Evolutionary conservation across 345 rosid genomes (phyloP), one percentile per base, ranked within the genome.

Genomic region (Acer yangbiense): DNA sequence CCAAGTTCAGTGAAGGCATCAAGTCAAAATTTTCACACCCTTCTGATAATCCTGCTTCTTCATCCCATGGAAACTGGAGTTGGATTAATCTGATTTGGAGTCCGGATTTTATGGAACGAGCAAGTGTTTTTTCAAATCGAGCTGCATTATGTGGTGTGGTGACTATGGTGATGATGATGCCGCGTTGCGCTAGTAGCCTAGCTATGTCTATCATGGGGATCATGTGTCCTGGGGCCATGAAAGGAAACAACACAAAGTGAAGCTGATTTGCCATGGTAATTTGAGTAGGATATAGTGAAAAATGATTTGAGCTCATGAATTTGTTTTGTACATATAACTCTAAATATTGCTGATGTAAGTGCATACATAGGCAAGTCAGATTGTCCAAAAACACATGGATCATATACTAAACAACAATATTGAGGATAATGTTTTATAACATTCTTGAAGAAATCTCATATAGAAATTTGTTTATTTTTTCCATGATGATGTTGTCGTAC

Each of bases 191-290:
- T 52, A 84, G 69, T 57, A 84, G 79, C 66, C 23, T 79, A 62
- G 86, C 83, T 60, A 88, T 80, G 80, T 86, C 89, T 4, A 83
- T 60, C 82, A 86, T 64, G 66, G 91, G 90, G 72, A 86, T 77
- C 86, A 88, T 74, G 72, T 88, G 90, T 65, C 89, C 87, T 25
- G 72, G 86, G 39, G 87, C 86, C 80, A 88, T 77, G 62, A n/a
- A 82, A 7, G 91, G 91, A 41, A 88, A 72, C 23, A 86, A 68
- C 11, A 81, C 78, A 70, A 88, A 88, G 81, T 88, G 90, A 73
- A 84, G 83, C 44, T 46, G 79, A 23, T 54, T 61, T 67, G 29
- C 4, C 82, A 75, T 63, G 18, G 50, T 2, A 46, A 10, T 46
- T 10, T 46, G 3, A 46, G 3, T 10, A 46, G 50, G 50, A 46